Percentiles rank a stretch among this genome's conserved stretches.
phyloP scores from a whole-genome alignment of 1,284 basidiomycete species.

The Baeospora myosura region DNA sequence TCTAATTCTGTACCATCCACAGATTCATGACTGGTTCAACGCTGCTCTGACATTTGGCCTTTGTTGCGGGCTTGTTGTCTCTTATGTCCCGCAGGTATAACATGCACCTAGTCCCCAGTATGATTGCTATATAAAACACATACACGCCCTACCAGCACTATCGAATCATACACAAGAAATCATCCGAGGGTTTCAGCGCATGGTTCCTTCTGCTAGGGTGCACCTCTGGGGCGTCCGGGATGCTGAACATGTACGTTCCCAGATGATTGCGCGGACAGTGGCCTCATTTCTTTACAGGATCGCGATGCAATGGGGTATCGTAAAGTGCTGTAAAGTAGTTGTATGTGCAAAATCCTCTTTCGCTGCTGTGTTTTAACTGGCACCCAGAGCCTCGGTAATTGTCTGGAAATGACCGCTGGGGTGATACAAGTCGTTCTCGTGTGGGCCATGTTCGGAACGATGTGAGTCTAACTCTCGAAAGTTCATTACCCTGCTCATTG shows the following conservation, averaged over 20 bases:
- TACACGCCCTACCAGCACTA: slow-evolving; percentile 54
- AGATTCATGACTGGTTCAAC: slow-evolving; percentile 74
- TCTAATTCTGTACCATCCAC: no score
- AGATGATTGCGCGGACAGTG: neutral
- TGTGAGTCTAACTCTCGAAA: slow-evolving; percentile 41
- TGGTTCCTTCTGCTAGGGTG: slow-evolving; percentile 92
- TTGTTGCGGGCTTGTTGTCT: slow-evolving; percentile 75
- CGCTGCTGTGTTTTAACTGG: neutral
- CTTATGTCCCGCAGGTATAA: slow-evolving; percentile 82
- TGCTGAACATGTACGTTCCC: slow-evolving; percentile 70
- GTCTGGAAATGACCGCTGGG: slow-evolving; percentile 79
- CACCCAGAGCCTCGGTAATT: slow-evolving; percentile 58
- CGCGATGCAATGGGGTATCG: slow-evolving; percentile 81
- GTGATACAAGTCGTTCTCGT: slow-evolving; percentile 79
- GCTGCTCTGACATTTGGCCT: slow-evolving; percentile 70
- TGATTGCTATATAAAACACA: slow-evolving; percentile 1
- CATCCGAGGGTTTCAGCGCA: slow-evolving; percentile 86
- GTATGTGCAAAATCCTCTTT: slow-evolving; percentile 30
- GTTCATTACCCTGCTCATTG: neutral
- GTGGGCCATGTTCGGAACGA: slow-evolving; percentile 80
- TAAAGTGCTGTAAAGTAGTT: slow-evolving; percentile 74
- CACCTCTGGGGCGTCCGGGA: slow-evolving; percentile 72
- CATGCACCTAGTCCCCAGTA: neutral
- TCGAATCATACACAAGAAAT: slow-evolving; percentile 67
- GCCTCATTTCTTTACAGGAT: slow-evolving; percentile 37